Conservation (phyloP, 2,329 filamentous ascomycete genomes). For the Fusarium bulbicola region DNA sequence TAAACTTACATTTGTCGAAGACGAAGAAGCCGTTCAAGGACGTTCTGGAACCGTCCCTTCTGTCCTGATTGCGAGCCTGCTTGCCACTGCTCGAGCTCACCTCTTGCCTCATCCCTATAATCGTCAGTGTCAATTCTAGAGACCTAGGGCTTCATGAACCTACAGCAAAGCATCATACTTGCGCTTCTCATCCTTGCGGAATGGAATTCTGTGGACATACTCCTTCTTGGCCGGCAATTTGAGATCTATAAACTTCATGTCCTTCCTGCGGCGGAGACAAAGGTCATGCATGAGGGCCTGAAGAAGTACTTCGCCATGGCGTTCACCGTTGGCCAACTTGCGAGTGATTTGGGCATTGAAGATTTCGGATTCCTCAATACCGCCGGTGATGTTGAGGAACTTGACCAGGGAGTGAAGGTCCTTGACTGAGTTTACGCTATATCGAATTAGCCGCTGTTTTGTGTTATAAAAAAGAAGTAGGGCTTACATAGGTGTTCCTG, state of each 20-base stretch:
- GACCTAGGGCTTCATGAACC: slow-evolving; percentile 40
- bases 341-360: slow-evolving; percentile 73
- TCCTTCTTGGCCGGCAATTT: slow-evolving; percentile 81
- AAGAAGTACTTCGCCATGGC: slow-evolving; percentile 69
- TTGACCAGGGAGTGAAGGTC: slow-evolving; percentile 83
- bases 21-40: slow-evolving; percentile 83
- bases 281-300: slow-evolving; percentile 83
- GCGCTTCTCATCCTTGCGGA: slow-evolving; percentile 76
- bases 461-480: not conserved
- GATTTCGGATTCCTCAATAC: slow-evolving; percentile 75
- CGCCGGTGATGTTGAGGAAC: slow-evolving; percentile 79
- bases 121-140: not conserved
- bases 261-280: slow-evolving; percentile 83
- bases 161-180: slow-evolving; percentile 80
- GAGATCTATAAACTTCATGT: slow-evolving; percentile 88
- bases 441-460: slow-evolving; percentile 37
- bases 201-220: slow-evolving; percentile 78
- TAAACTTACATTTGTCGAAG: slow-evolving; percentile 73
- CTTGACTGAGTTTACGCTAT: slow-evolving; percentile 78
- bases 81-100: slow-evolving; percentile 71
- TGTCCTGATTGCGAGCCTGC: slow-evolving; percentile 53
- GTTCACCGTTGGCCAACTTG: slow-evolving; percentile 67
- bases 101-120: slow-evolving; percentile 74
- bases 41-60: slow-evolving; percentile 71
- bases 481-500: slow-evolving; percentile 79